Evolutionary conservation across 345 rosid species (phyloP).

Genomic region (Barbarea vulgaris): DNA sequence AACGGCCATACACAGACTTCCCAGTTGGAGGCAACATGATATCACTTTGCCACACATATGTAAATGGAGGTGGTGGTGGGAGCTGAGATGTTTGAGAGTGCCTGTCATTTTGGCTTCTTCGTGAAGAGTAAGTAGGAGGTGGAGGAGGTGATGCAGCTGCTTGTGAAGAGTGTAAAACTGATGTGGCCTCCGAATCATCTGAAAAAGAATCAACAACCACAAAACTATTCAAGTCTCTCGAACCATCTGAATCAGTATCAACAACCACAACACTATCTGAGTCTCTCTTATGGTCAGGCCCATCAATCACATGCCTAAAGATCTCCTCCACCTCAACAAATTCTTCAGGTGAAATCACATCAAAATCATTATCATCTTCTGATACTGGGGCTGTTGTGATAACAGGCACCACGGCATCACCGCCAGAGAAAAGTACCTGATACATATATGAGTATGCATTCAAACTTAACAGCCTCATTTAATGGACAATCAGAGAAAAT

Average conservation of each 20-base stretch:
- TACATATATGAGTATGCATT: constrained; percentile 65
- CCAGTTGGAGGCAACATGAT: constrained; percentile 32
- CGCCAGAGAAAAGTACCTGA: constrained; percentile 91
- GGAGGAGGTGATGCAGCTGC: constrained; percentile 38
- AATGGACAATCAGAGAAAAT: constrained; percentile 28
- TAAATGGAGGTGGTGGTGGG: constrained; percentile 23
- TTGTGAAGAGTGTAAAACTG: constrained; percentile 30
- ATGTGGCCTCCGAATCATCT: constrained; percentile 17
- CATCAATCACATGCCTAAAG: constrained; percentile 68
- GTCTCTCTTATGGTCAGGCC: constrained; percentile 60
- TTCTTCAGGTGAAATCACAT: constrained; percentile 82
- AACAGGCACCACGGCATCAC: constrained; percentile 64
- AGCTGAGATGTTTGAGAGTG: constrained; percentile 21
- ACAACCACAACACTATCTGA: constrained; percentile 40
- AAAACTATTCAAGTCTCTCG: background rate
- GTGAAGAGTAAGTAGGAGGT: constrained; percentile 29
- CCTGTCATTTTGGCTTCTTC: constrained; percentile 1
- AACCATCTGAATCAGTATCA: constrained; percentile 42
- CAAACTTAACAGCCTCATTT: constrained; percentile 59
- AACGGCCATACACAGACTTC: constrained; percentile 42
- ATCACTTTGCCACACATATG: constrained; percentile 3
- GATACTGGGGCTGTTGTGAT: constrained; percentile 48
- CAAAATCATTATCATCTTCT: constrained; percentile 69
- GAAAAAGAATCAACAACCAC: too few relatives aligned
- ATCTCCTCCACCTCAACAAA: constrained; percentile 97